phyloP scores from a whole-genome alignment of 2,329 filamentous ascomycete genomes.

The Venturia aucupariae region DNA sequence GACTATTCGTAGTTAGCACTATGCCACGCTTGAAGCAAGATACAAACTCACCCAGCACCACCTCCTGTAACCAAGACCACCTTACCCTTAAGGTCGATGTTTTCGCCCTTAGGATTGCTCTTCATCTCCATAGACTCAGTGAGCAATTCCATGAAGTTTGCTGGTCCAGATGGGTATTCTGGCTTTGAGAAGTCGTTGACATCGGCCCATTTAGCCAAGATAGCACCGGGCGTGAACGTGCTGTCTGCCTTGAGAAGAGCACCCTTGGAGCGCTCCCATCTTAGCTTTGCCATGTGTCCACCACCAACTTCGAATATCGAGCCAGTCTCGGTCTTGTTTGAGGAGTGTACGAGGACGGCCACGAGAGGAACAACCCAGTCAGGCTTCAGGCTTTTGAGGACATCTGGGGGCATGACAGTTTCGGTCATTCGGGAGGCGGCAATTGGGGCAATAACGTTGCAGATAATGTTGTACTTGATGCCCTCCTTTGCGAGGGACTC shows the following conservation, averaged over 20 bases:
- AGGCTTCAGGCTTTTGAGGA: conserved; percentile 69
- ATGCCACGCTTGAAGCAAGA: neutral
- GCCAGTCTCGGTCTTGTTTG: conserved; percentile 65
- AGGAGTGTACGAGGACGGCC: conserved; percentile 69
- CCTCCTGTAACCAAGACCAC: conserved; percentile 83
- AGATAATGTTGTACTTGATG: conserved; percentile 84
- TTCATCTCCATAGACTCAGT: conserved; percentile 74
- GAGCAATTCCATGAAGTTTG: conserved; percentile 79
- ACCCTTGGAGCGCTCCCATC: conserved; percentile 82
- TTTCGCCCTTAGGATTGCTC: conserved; percentile 61
- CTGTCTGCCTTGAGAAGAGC: conserved; percentile 79
- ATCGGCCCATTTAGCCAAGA: conserved; percentile 77
- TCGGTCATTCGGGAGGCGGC: conserved; percentile 86
- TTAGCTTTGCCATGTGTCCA: conserved; percentile 75
- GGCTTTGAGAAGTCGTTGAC: conserved; percentile 75
- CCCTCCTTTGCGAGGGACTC: conserved; percentile 92
- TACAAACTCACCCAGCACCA: conserved; percentile 56
- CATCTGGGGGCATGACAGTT: conserved; percentile 79
- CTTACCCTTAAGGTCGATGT: conserved; percentile 72
- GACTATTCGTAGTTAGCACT: conserved; percentile 28
- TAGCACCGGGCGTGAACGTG: conserved; percentile 71
- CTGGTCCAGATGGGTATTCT: conserved; percentile 73
- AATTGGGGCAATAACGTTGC: conserved; percentile 83
- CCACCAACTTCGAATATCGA: conserved; percentile 83
- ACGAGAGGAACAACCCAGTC: conserved; percentile 88